Base-by-base conservation (phyloP, 352 stramenopile species). In the Globisporangium iwayamae region DNA sequence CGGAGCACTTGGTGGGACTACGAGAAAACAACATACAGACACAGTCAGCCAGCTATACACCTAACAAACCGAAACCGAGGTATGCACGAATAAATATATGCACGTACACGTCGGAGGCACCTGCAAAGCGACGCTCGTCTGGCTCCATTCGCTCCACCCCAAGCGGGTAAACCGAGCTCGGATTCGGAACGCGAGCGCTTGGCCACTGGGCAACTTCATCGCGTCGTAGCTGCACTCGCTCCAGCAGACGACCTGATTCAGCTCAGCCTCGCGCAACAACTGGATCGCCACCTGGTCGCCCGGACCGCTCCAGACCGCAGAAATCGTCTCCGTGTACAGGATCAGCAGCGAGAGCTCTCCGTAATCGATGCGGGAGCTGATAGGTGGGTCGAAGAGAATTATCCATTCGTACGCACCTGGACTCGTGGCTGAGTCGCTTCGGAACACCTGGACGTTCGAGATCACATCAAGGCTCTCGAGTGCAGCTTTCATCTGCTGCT, bases 391-490 rank as follows among this genome's bases (percentile, higher is more conserved):
- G 16, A 90, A 91, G 25, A 88, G 32, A 20, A 91, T 67, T 14
- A 67, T 63, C 79, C 82, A 91, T 59, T 86, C 75, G 18, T 79
- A 75, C 47, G 66, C 72, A 18, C 80, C 74, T 0, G 41, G 55
- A 7, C 38, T 65, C 0, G 30, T 50, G 25, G 56, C 50, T 16
- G 76, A 64, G 7, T 22, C 53, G 14, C 67, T 71, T 8, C 77
- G 78, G 22, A 79, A 73, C 3, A 93, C 77, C 28, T 89, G 79
- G 0, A 89, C 85, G 63, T 65, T 68, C 18, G 70, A 68, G 39
- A 95, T 73, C 20, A 82, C 72, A 7, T 88, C 82, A n/a, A 97
- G 74, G 16, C 69, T 81, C 62, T 94, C 75, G 38, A 97, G 71
- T 30, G 82, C 85, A 5, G 67, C 46, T 63, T 94, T 89, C 60